These are phyloP conservation scores for Diophrys appendiculata DNA, from an alignment of 73 alveolate genomes.

Conservation along the genomic window DNA sequence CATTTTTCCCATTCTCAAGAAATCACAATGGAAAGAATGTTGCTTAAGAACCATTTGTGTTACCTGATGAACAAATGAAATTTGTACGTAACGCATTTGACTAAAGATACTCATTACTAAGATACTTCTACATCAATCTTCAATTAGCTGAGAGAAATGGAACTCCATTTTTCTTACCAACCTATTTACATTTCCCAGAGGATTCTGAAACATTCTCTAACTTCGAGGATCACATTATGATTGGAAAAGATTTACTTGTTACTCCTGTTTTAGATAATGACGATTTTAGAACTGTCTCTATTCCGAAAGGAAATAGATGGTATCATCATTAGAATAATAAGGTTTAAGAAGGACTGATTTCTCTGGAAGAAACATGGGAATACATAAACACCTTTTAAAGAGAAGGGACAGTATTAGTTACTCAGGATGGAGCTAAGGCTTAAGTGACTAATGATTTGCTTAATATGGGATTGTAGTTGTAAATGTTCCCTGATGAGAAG, in stretches of 20 bases:
- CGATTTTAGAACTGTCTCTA: background rate
- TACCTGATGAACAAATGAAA: too few species aligned
- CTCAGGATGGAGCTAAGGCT: too few species aligned
- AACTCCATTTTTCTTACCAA: constrained; percentile 1
- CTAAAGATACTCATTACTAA: constrained; percentile 12
- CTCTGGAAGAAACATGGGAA: too few species aligned
- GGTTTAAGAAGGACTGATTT: too few species aligned
- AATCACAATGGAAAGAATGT: constrained; percentile 72
- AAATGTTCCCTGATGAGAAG: too few species aligned
- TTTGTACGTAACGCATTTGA: background rate
- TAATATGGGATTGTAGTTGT: too few species aligned
- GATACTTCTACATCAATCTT: constrained; percentile 11
- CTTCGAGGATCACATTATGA: background rate
- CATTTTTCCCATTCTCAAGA: constrained; percentile 89
- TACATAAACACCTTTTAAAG: too few species aligned
- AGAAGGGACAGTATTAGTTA: too few species aligned
- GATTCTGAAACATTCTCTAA: background rate
- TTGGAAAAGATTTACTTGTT: background rate
- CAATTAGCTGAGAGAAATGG: background rate
- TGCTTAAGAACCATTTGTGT: background rate
- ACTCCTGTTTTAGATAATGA: background rate
- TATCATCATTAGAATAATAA: too few species aligned
- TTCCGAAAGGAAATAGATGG: background rate
- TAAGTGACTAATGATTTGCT: too few species aligned
- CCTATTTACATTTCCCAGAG: constrained; percentile 11